phyloP scores from a whole-genome alignment of 306 rosid genomes.

The Sphenostylis stenocarpa region DNA sequence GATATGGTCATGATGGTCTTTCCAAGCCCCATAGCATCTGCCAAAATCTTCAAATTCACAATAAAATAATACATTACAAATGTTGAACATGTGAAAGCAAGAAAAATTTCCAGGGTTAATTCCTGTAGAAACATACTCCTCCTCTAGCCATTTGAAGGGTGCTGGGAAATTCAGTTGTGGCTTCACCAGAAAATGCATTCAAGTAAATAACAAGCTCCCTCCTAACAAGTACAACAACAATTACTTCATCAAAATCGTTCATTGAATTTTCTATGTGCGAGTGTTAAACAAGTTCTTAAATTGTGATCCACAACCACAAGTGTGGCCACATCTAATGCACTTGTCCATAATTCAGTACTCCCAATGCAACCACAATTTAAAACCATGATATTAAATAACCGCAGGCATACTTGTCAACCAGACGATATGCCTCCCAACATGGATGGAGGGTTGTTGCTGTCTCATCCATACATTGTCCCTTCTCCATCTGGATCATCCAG shows the following conservation, averaged over 20 bases:
- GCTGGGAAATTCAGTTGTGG: constrained; percentile 88
- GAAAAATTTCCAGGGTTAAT: constrained; percentile 18
- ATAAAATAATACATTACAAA: constrained; percentile 34
- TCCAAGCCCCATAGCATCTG: constrained; percentile 99
- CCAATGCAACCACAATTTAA: not conserved
- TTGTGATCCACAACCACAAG: not conserved
- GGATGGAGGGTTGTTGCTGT: constrained; percentile 88
- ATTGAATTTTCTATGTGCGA: not conserved
- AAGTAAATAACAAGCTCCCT: constrained; percentile 70
- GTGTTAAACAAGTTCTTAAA: not conserved
- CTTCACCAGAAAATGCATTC: constrained; percentile 95
- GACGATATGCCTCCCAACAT: constrained; percentile 90
- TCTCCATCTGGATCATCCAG: constrained; percentile 90
- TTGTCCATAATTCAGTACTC: not conserved
- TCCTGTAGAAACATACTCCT: constrained; percentile 68
- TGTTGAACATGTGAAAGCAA: constrained; percentile 8
- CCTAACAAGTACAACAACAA: constrained; percentile 47
- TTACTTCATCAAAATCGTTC: constrained; percentile 23
- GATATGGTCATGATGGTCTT: constrained; percentile 97
- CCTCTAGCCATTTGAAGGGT: constrained; percentile 94
- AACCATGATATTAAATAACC: constrained; percentile 8
- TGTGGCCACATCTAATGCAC: not conserved
- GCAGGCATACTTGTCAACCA: constrained; percentile 68
- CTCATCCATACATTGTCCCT: constrained; percentile 64
- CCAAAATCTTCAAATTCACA: constrained; percentile 73